Evolutionary conservation across 768 basidiomycete species (phyloP).

Genomic region (Lyophyllum atratum): DNA sequence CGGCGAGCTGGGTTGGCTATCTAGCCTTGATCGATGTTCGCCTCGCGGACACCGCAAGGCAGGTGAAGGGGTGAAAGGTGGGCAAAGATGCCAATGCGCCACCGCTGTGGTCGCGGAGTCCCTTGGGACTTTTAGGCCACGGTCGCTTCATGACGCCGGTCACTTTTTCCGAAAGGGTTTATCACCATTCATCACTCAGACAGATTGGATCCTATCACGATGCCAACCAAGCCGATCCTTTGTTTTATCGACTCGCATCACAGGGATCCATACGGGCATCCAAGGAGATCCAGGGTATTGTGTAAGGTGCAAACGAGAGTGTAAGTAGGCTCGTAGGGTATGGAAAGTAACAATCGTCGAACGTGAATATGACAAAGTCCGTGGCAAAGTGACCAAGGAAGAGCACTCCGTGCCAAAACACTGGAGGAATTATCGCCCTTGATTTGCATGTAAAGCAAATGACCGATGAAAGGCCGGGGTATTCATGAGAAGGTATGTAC

Average conservation of each 20-base stretch:
- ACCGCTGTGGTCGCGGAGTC: conserved; percentile 14
- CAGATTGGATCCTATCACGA: conserved; percentile 5
- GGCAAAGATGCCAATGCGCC: conserved; percentile 18
- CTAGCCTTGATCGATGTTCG: conserved; percentile 17
- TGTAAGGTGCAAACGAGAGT: conserved; percentile 6
- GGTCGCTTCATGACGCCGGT: conserved; percentile 11
- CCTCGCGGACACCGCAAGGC: conserved; percentile 29
- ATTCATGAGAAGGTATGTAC: conserved; percentile 27
- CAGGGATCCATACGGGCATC: conserved; percentile 2
- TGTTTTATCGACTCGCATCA: conserved; percentile 10
- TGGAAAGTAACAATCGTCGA: conserved; percentile 13
- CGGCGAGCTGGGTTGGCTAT: conserved; percentile 2
- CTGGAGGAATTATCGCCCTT: conserved; percentile 8
- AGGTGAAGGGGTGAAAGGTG: conserved; percentile 18
- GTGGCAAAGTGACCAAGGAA: conserved; percentile 2
- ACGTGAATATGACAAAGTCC: conserved; percentile 9
- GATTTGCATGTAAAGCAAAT: conserved; percentile 6
- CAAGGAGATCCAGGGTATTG: conserved; percentile 13
- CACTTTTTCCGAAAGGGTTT: conserved; percentile 10
- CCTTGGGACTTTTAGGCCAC: conserved; percentile 4
- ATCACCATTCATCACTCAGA: conserved; percentile 8
- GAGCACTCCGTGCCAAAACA: conserved; percentile 2
- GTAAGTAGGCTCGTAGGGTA: conserved; percentile 21
- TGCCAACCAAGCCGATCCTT: conserved; percentile 15
- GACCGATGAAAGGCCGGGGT: conserved; percentile 19